Evolutionary conservation across 805 yeast species (phyloP), one percentile per base, ranked within the genome.

Genomic region (Cyberlindnera mrakii): DNA sequence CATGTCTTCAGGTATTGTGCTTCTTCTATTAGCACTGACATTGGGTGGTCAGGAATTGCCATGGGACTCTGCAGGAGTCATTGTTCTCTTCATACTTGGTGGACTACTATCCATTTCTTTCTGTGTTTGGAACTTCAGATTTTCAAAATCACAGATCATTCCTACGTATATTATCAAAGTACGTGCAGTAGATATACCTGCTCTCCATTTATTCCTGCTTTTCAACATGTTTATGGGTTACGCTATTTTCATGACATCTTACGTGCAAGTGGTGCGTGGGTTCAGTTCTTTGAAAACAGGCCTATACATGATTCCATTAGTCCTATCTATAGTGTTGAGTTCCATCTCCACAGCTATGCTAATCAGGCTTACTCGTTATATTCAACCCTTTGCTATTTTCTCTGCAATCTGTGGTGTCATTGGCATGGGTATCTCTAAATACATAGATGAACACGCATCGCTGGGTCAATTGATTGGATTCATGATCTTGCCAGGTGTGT

Each of bases 41-140:
- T 72, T 78, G 50, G 85, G 84, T 18, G 80, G 81, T 3, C 58
- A 62, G 30, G 64, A 70, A 30, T 70, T 59, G 51, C 60, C 75
- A 2, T 81, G 86, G 86, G 55, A 61, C 3, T 72, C 81, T 0
- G 74, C 75, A 15, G 69, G 75, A 4, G 75, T 77, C 4, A 71
- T 80, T 7, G 50, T 60, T 10, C 71, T 72, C 40, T 68, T 80
- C 40, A 59, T 74, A 9, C 32, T 78, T 30, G 45, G 48, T 29
- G 48, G 46, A 1, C n/a, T 42, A 16, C 15, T 44, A 3, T 23
- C 35, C 7, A 38, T 41, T 17, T 34, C 20, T 4, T 49, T 49
- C 31, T 30, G 43, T 30, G 16, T 44, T 13, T 46, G 52, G 52
- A 49, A 49, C 37, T 49, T 49, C 40, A 46, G 30, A 23, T 46